Evolutionary conservation across 2,329 filamentous ascomycete genomes (phyloP).

Genomic region (Ophiocordyceps sinensis): DNA sequence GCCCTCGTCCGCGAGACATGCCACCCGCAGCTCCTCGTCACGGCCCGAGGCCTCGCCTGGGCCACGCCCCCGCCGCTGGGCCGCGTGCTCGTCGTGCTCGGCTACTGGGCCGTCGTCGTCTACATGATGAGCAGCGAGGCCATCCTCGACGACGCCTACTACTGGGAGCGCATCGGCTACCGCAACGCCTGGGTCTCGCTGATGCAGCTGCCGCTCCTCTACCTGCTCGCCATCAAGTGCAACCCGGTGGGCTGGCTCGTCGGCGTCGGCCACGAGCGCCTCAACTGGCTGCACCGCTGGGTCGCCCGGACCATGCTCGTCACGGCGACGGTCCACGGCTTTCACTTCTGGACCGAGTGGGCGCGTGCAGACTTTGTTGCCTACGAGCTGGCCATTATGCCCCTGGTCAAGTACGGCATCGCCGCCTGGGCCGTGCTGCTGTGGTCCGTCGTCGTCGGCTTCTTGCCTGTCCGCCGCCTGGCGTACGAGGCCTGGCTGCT

Average conservation of each 20-base stretch:
- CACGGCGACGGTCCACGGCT: slow-evolving; percentile 54
- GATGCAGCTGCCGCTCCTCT: slow-evolving; percentile 49
- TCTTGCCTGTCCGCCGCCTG: slow-evolving; percentile 49
- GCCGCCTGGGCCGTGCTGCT: slow-evolving; percentile 51
- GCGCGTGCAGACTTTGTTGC: slow-evolving; percentile 42
- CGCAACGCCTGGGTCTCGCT: slow-evolving; percentile 54
- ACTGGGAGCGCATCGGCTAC: slow-evolving; percentile 51
- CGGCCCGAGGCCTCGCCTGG: slow-evolving; percentile 33
- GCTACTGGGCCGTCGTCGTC: slow-evolving; percentile 44
- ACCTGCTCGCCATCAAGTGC: slow-evolving; percentile 45
- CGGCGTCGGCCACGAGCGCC: slow-evolving; percentile 50
- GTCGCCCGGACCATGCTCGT: slow-evolving; percentile 54
- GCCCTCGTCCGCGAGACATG: slow-evolving; percentile 40
- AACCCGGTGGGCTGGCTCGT: slow-evolving; percentile 44
- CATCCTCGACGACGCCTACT: slow-evolving; percentile 36
- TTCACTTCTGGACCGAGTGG: slow-evolving; percentile 54
- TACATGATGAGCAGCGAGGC: slow-evolving; percentile 40
- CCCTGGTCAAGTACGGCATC: slow-evolving; percentile 51
- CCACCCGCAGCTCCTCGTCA: slow-evolving; percentile 39
- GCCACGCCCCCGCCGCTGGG: slow-evolving; percentile 43
- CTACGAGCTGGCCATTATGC: slow-evolving; percentile 44
- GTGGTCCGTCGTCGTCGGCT: slow-evolving; percentile 50
- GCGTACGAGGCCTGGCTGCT: slow-evolving; percentile 56
- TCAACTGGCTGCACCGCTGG: slow-evolving; percentile 66
- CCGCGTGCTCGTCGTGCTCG: slow-evolving; percentile 35